Evolutionary conservation across 768 basidiomycete genomes (phyloP).

Genomic region (Lentinus tigrinus): DNA sequence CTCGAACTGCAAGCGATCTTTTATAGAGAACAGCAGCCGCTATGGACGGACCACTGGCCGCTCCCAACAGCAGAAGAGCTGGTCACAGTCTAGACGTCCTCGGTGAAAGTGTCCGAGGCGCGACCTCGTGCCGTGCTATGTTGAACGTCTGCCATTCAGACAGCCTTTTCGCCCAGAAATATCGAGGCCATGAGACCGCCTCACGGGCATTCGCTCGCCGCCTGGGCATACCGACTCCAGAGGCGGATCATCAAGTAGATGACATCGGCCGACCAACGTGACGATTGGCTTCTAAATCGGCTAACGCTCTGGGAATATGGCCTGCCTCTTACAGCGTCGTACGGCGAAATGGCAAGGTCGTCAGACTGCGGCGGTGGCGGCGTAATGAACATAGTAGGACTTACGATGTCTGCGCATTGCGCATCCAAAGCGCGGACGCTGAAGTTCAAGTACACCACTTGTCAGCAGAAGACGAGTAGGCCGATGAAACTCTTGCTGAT

Average conservation of each 20-base stretch:
- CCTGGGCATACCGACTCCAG: not conserved
- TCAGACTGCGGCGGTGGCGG: not conserved
- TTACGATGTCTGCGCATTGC: too few relatives aligned
- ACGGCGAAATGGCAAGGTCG: too few relatives aligned
- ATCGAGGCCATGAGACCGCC: slow-evolving; percentile 5
- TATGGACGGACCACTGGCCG: not conserved
- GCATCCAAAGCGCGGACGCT: too few relatives aligned
- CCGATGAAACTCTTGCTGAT: too few relatives aligned
- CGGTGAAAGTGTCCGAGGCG: not conserved
- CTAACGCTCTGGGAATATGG: not conserved
- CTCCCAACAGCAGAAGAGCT: not conserved
- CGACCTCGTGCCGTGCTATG: not conserved
- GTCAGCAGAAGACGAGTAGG: too few relatives aligned
- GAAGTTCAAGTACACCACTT: too few relatives aligned
- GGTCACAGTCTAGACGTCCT: not conserved
- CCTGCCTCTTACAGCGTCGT: not conserved
- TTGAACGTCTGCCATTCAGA: not conserved
- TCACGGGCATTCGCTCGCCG: slow-evolving; percentile 11
- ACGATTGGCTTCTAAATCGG: too few relatives aligned
- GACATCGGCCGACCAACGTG: slow-evolving; percentile 3
- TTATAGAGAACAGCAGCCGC: not conserved
- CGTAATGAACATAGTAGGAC: too few relatives aligned
- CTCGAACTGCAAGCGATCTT: not conserved
- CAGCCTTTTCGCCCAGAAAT: not conserved
- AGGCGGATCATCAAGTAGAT: slow-evolving; percentile 1